A percentile compares a stretch with the other conserved stretches of the same genome.
phyloP scores from a whole-genome alignment of 495 filamentous ascomycete species.

The Penicillium crystallinum region DNA sequence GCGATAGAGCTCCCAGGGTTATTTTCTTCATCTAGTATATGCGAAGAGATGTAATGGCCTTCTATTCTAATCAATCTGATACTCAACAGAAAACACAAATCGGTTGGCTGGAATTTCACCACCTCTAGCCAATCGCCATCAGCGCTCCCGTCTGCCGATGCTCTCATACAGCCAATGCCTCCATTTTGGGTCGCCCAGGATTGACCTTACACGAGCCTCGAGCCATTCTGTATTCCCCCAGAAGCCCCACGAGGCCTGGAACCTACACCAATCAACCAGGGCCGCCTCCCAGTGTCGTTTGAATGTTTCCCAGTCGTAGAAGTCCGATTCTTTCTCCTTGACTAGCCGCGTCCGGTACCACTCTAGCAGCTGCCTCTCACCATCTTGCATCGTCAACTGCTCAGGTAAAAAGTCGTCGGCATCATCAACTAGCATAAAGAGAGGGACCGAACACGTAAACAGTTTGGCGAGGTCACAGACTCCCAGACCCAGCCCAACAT shows the following conservation, averaged over 20 bases:
- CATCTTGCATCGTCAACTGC: constrained; percentile 23
- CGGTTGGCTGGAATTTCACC: neutral
- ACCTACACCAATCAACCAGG: constrained; percentile 39
- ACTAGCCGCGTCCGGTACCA: constrained; percentile 22
- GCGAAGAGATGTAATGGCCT: neutral
- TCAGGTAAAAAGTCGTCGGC: constrained; percentile 21
- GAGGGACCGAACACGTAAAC: constrained; percentile 37
- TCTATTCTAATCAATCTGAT: neutral
- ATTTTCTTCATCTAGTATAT: too few species aligned
- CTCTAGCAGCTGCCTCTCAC: constrained; percentile 26
- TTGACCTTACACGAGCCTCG: constrained; percentile 33
- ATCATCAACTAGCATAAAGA: constrained; percentile 26
- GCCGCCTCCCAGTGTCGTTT: constrained; percentile 37
- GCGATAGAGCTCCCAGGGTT: too few species aligned
- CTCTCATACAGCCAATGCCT: constrained; percentile 22
- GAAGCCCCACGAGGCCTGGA: constrained; percentile 41
- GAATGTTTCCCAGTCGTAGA: constrained; percentile 28
- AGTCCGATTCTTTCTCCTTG: constrained; percentile 1
- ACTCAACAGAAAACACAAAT: neutral
- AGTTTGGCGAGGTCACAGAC: constrained; percentile 40
- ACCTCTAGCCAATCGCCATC: neutral
- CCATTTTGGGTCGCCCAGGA: constrained; percentile 27
- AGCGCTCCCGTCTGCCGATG: neutral
- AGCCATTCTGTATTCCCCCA: constrained; percentile 43
- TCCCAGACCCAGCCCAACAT: constrained; percentile 34